Base-by-base conservation (phyloP, 345 rosid species). In the Ceriops tagal region DNA sequence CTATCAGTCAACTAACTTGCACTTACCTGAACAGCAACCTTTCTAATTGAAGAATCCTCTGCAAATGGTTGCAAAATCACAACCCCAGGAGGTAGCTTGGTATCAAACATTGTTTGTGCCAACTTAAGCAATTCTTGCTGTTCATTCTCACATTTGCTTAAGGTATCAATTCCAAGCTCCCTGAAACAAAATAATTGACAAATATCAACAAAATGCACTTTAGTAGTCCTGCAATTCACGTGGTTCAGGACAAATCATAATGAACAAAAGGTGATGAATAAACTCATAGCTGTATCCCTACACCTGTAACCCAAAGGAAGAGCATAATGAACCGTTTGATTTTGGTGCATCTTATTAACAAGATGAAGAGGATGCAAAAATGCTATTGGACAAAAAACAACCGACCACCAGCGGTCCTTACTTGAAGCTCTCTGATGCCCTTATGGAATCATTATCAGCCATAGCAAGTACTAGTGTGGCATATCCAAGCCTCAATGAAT, bases 71-170 rank as follows among this genome's bases (percentile, higher is more conserved):
- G 97, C 76, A 93, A 81, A 77, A 82, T 87, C 61, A 55, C 69
- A 47, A 89, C 91, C 74, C 98, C 97, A 61, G 87, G 88, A 26
- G 98, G 98, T 67, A 91, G 75, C 82, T 85, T 85, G n/a, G 96
- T 88, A 77, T 93, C 98, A 61, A 93, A 93, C 95, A 93, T 81
- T 19, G 90, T 85, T 77, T 89, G 87, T 15, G 95, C 97, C 85
- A 93, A 79, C 72, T 67, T 82, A 16, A 93, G 76, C 74, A 91
- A 21, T 77, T 93, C 98, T 84, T 80, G 75, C 58, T 76, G 83
- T 77, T 86, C 98, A 79, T 89, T 78, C 71, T 75, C 66, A 67
- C 96, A 85, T 28, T 72, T 85, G 78, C 81, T 83, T 60, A 84
- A 49, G 39, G 97, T 91, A 35, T 58, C 82, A 70, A 93, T 81